Evolutionary conservation across 352 stramenopile species (phyloP).

Genomic region (Phytophthora megakarya): DNA sequence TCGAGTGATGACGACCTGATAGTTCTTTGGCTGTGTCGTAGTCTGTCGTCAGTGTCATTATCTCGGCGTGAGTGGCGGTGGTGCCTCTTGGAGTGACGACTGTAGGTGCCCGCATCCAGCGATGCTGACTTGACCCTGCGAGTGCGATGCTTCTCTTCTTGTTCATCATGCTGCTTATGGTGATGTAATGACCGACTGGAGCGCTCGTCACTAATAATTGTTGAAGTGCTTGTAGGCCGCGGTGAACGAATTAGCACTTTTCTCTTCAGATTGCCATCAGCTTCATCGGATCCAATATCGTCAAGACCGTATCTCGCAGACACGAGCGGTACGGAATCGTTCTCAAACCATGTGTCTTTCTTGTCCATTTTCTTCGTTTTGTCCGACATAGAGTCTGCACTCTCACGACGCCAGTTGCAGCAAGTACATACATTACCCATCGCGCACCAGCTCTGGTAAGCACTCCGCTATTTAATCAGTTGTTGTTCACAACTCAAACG

Average conservation of each 20-base stretch:
- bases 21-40: constrained; percentile 14
- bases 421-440: constrained; percentile 41
- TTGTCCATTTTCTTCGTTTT: constrained; percentile 32
- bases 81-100: constrained; percentile 14
- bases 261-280: constrained; percentile 52
- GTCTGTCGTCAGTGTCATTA: constrained; percentile 5
- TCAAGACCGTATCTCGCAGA: constrained; percentile 48
- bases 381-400: not conserved
- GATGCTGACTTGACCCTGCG: constrained; percentile 21
- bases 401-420: constrained; percentile 28
- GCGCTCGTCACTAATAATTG: not conserved
- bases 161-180: constrained; percentile 15
- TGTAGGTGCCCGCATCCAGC: constrained; percentile 16
- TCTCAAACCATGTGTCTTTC: constrained; percentile 60
- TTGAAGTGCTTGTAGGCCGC: constrained; percentile 15
- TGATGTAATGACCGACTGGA: constrained; percentile 8
- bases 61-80: constrained; percentile 17
- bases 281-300: constrained; percentile 37
- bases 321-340: constrained; percentile 66
- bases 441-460: not conserved
- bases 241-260: constrained; percentile 58
- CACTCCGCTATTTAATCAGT: not conserved
- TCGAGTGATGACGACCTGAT: constrained; percentile 33
- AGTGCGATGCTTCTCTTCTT: constrained; percentile 22
- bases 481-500: not conserved